Evolutionary conservation across 225 moss, liverwort and hornwort genomes (phyloP).

Genomic region (Physcomitrium patens): DNA sequence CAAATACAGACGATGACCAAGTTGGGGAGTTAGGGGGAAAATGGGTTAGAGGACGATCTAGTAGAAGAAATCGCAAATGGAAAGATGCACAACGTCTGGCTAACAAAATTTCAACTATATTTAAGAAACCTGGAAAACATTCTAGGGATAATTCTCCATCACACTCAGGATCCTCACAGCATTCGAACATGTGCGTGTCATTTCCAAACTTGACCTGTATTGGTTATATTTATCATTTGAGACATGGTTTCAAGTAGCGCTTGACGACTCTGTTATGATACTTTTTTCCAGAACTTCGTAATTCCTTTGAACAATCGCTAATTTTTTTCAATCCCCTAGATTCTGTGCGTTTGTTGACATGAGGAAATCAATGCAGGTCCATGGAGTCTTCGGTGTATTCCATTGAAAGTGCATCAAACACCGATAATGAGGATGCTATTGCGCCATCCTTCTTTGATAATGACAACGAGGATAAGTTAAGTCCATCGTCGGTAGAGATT

Average conservation of each 20-base stretch:
- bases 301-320: too few relatives aligned
- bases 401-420: slow-evolving; percentile 28
- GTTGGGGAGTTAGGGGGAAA: slow-evolving; percentile 39
- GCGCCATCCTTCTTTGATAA: slow-evolving; percentile 75
- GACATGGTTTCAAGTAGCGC: background rate
- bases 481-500: slow-evolving; percentile 52
- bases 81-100: slow-evolving; percentile 54
- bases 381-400: slow-evolving; percentile 20
- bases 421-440: slow-evolving; percentile 51
- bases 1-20: slow-evolving; percentile 52
- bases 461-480: slow-evolving; percentile 63
- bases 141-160: slow-evolving; percentile 33
- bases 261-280: background rate
- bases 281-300: background rate
- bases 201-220: slow-evolving; percentile 16
- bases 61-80: slow-evolving; percentile 41
- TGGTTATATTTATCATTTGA: slow-evolving; percentile 7
- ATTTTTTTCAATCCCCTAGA: background rate
- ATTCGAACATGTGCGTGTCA: slow-evolving; percentile 39
- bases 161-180: slow-evolving; percentile 28
- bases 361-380: slow-evolving; percentile 25
- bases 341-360: background rate
- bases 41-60: slow-evolving; percentile 34
- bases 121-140: slow-evolving; percentile 52
- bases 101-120: slow-evolving; percentile 57